phyloP scores from a whole-genome alignment of 148 eudicot genomes.

The Rhododendron ferrugineum region DNA sequence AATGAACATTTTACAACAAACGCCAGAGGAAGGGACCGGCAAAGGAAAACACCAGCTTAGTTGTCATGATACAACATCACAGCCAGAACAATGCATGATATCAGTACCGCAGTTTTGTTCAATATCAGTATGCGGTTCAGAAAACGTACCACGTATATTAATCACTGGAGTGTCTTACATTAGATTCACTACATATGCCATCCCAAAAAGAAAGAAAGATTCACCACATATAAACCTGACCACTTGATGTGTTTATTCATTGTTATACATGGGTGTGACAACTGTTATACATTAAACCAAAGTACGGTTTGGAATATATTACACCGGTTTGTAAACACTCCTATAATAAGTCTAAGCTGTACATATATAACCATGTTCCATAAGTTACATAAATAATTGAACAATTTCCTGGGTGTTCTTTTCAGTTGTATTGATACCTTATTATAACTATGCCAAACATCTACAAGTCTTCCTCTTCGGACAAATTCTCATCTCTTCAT shows the following conservation, averaged over 20 bases:
- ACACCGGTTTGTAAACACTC: neutral
- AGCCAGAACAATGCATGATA: neutral
- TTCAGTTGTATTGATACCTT: neutral
- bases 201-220: neutral
- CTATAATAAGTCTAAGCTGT: neutral
- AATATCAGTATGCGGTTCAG: neutral
- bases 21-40: neutral
- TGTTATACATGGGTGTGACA: neutral
- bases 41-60: neutral
- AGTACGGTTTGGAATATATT: neutral
- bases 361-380: neutral
- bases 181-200: neutral
- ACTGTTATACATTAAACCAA: neutral
- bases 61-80: neutral
- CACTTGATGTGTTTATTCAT: neutral
- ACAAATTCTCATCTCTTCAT: neutral
- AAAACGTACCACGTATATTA: neutral
- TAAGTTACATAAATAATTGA: neutral
- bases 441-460: neutral
- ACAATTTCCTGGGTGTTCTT: neutral
- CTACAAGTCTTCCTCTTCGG: constrained; percentile 7
- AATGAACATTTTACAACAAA: neutral
- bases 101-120: neutral
- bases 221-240: neutral
- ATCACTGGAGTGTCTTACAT: neutral